phyloP scores from a whole-genome alignment of 176 grass and related monocot genomes.

The Raddia guianensis region DNA sequence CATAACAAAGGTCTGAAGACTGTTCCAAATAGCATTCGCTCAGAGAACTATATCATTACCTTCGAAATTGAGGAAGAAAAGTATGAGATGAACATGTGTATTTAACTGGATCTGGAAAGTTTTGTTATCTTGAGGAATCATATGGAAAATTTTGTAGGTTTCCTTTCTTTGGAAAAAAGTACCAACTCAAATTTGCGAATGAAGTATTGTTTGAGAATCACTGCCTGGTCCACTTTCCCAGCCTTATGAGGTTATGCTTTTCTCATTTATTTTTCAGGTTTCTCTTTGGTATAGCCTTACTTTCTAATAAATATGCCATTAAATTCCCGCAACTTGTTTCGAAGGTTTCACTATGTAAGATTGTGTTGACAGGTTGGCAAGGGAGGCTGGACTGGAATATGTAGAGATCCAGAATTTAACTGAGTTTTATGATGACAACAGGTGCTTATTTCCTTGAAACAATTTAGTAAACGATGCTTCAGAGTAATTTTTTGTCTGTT shows the following conservation, averaged over 20 bases:
- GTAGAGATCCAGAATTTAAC: conserved; percentile 96
- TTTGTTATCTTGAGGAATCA: conserved; percentile 33
- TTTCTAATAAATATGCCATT: background rate
- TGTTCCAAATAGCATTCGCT: conserved; percentile 89
- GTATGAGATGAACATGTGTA: conserved; percentile 47
- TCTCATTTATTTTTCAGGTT: conserved; percentile 20
- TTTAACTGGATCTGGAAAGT: background rate
- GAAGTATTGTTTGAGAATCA: conserved; percentile 70
- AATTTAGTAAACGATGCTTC: conserved; percentile 16
- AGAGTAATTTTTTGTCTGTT: conserved; percentile 24
- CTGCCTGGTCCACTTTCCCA: conserved; percentile 90
- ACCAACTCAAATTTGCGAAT: conserved; percentile 88
- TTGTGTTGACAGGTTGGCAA: conserved; percentile 73
- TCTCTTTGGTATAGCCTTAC: conserved; percentile 2
- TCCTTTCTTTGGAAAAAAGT: conserved; percentile 89
- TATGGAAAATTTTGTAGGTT: conserved; percentile 62
- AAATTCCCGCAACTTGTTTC: conserved; percentile 21
- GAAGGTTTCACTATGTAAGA: conserved; percentile 36
- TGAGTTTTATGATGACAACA: conserved; percentile 98
- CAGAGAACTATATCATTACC: conserved; percentile 92
- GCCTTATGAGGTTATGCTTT: conserved; percentile 72
- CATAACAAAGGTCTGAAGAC: conserved; percentile 81
- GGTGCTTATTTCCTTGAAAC: conserved; percentile 47
- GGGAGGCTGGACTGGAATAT: conserved; percentile 87
- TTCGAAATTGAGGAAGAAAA: conserved; percentile 99